These are phyloP conservation scores for Backusella morwellensis DNA, from an alignment of 192 early-diverging fungal species.

Conservation along the genomic window DNA sequence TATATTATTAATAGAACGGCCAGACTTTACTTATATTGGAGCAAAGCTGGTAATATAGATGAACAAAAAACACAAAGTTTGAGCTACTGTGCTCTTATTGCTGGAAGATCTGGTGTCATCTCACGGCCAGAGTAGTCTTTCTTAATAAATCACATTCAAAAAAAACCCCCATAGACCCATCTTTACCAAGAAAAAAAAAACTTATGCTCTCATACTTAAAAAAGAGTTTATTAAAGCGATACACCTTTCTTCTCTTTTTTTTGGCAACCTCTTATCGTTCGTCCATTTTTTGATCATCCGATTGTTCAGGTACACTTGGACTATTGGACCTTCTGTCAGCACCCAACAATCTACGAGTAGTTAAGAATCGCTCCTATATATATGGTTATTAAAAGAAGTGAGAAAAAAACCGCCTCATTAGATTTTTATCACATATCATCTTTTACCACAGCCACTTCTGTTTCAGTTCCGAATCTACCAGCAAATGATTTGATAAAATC, in stretches of 20 bases:
- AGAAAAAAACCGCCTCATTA: not conserved
- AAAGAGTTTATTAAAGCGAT: not conserved
- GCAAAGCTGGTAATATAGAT: no score
- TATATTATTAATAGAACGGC: no score
- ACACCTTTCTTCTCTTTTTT: not conserved
- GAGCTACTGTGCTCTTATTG: no score
- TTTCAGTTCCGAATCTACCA: slow-evolving; percentile 62
- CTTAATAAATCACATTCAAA: no score
- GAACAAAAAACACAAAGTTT: no score
- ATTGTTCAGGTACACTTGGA: not conserved
- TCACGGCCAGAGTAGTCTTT: no score
- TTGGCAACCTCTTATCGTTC: not conserved
- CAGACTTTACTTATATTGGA: no score
- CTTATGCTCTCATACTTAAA: not conserved
- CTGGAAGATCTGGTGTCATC: no score
- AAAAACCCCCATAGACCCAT: no score
- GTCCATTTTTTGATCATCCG: not conserved
- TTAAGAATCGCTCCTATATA: slow-evolving; percentile 11
- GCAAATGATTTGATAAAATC: slow-evolving; percentile 71
- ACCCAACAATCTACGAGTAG: not conserved
- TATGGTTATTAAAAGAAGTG: not conserved
- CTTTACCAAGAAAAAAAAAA: not conserved
- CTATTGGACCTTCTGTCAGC: not conserved
- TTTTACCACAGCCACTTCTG: slow-evolving; percentile 38
- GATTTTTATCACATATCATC: not conserved